These are phyloP conservation scores for Guyanaporus albipodus DNA, from an alignment of 768 basidiomycete species.

Conservation along the genomic window DNA sequence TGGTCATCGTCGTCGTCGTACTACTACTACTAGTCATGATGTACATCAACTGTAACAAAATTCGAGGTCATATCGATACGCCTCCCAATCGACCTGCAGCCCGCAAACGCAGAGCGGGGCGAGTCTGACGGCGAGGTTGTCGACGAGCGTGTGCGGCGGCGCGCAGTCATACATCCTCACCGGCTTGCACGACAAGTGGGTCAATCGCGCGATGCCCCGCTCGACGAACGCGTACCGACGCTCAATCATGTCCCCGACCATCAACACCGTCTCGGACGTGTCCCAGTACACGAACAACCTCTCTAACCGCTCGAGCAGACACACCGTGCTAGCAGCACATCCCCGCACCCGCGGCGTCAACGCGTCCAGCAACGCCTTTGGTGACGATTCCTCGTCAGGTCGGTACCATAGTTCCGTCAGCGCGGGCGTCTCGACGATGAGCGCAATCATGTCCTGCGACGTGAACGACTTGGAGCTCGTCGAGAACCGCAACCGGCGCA, in stretches of 20 bases:
- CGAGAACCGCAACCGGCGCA: constrained; percentile 13
- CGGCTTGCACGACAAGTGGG: constrained; percentile 22
- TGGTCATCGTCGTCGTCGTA: not conserved
- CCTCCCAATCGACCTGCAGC: constrained; percentile 20
- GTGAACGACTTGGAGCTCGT: constrained; percentile 18
- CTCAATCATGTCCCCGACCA: constrained; percentile 26
- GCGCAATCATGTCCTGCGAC: constrained; percentile 14
- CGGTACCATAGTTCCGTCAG: constrained; percentile 22
- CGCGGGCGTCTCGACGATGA: constrained; percentile 16
- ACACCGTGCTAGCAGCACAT: constrained; percentile 6
- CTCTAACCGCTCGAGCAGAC: constrained; percentile 18
- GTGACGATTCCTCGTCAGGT: constrained; percentile 22
- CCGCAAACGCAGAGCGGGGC: constrained; percentile 19
- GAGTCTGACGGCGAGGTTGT: constrained; percentile 18
- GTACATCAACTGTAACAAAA: constrained; percentile 13
- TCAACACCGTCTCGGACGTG: constrained; percentile 21
- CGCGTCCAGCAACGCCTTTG: constrained; percentile 12
- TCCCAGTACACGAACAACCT: constrained; percentile 24
- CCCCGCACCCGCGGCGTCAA: constrained; percentile 20
- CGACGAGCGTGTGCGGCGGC: constrained; percentile 8
- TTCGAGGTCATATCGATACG: constrained; percentile 19
- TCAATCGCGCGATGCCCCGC: constrained; percentile 12
- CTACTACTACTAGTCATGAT: not conserved
- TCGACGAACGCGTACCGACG: constrained; percentile 13
- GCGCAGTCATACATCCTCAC: constrained; percentile 16